Base-by-base conservation (phyloP, 2,329 filamentous ascomycete genomes). In the Phyllosticta paracitricarpa region DNA sequence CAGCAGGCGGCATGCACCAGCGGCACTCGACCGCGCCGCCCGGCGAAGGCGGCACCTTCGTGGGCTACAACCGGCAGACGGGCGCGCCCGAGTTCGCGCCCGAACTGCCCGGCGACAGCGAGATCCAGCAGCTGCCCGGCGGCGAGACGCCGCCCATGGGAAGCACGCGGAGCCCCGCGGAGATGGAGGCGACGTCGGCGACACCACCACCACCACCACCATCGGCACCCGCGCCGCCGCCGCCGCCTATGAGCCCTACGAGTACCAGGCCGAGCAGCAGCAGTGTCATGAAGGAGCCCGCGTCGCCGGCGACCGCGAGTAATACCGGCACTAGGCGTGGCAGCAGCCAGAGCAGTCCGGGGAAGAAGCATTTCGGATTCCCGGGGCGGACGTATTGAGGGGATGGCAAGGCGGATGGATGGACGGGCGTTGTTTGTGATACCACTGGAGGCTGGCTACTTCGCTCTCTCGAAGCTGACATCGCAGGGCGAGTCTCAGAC, bases 11-110 rank as follows among this genome's bases (percentile, higher is more conserved):
- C 19, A 22, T 22, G 19, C 56, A 48, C 9, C 54, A 51, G 19
- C 40, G 58, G 14, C 10, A 19, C 24, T 35, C 51, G 24, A 58
- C 52, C 1, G 48, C 57, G 51, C 54, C 51, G 5, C 62, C 59
- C 17, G 25, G 33, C 22, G 54, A 62, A 4, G n/a, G 40, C 30
- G 53, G 56, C n/a, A 62, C 48, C 8, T 64, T 64, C n/a, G 59
- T 64, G 9, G 63, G 63, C 10, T 64, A 62, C 54, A 64, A 64
- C 19, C 17, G 63, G 7, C 58, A 62, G 6, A 64, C 62, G 19
- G 63, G 63, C 4, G 63, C 57, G 2, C 63, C 63, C 2, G 63
- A 64, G 35, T 64, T 63, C 48, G 53, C 62, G 26, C n/a, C 56
- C 0, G 63, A 64, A 28, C 17, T 61, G 24, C 55, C 59, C 14